A percentile compares a stretch with the other conserved stretches of the same genome.
phyloP scores from a whole-genome alignment of 106 monocot species.

The Triglochin maritima region DNA sequence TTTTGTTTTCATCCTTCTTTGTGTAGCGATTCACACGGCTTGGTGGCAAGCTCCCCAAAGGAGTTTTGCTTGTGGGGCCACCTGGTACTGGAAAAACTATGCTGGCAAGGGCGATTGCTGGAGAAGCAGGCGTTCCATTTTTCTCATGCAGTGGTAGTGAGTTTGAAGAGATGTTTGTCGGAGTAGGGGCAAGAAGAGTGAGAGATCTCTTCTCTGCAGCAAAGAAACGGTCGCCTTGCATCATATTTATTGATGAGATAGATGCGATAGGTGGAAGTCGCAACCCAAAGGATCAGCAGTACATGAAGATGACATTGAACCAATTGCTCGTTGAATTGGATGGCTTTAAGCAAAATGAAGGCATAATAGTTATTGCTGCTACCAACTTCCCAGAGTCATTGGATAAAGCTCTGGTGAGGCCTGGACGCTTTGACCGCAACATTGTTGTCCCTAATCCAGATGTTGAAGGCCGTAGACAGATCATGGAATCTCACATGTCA shows the following conservation, averaged over 20 bases:
- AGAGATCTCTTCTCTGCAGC: conserved; percentile 90
- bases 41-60: conserved; percentile 97
- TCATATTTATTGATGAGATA: conserved; percentile 97
- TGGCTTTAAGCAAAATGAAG: conserved; percentile 99
- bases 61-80: conserved; percentile 93
- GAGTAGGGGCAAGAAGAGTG: conserved; percentile 91
- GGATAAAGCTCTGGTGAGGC: conserved; percentile 92
- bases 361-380: conserved; percentile 97
- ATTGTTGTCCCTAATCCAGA: conserved; percentile 98
- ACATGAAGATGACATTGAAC: conserved; percentile 99
- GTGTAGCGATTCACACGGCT: conserved; percentile 86
- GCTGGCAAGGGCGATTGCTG: conserved; percentile 97
- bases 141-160: conserved; percentile 99
- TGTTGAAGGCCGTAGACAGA: conserved; percentile 89
- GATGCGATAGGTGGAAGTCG: conserved; percentile 99
- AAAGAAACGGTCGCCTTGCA: conserved; percentile 94
- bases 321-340: conserved; percentile 96
- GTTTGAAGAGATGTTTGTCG: conserved; percentile 99
- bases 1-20: not conserved
- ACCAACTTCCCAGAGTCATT: conserved; percentile 97
- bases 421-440: conserved; percentile 95
- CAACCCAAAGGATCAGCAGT: conserved; percentile 98
- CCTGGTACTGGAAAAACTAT: conserved; percentile 99
- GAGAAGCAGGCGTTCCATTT: conserved; percentile 98
- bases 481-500: conserved; percentile 92